These are phyloP conservation scores for Rhododendron vialii DNA, from an alignment of 148 eudicot genomes.

Conservation along the genomic window DNA sequence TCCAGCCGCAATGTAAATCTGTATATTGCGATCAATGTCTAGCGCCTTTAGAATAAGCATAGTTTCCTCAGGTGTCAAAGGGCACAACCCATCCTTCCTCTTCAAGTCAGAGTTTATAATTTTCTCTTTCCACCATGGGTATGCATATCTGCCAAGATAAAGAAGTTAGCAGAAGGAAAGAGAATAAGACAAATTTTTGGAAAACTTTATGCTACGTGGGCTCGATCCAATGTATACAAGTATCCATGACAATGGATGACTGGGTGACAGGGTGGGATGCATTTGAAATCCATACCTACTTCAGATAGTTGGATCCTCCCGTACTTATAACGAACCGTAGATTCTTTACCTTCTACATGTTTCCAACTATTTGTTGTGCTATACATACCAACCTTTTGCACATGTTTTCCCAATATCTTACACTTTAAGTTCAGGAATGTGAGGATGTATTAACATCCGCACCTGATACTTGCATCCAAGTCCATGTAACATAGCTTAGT, in stretches of 20 bases:
- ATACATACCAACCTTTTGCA: neutral
- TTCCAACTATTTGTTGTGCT: neutral
- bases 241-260: neutral
- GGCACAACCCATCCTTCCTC: conserved; percentile 87
- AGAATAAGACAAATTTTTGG: neutral
- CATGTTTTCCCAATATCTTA: neutral
- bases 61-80: conserved; percentile 96
- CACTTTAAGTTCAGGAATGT: neutral
- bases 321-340: neutral
- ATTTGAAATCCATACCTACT: neutral
- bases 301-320: neutral
- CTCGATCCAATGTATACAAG: neutral
- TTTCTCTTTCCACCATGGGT: conserved; percentile 99
- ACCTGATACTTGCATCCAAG: neutral
- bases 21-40: conserved; percentile 66
- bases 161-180: conserved; percentile 2
- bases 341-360: neutral
- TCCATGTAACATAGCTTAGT: neutral
- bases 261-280: neutral
- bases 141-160: conserved; percentile 61
- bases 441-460: neutral
- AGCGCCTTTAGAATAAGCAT: conserved; percentile 66
- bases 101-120: conserved; percentile 78
- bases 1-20: conserved; percentile 94
- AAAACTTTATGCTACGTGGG: neutral